Evolutionary conservation across 768 basidiomycete genomes (phyloP).

Genomic region (Imleria badia): DNA sequence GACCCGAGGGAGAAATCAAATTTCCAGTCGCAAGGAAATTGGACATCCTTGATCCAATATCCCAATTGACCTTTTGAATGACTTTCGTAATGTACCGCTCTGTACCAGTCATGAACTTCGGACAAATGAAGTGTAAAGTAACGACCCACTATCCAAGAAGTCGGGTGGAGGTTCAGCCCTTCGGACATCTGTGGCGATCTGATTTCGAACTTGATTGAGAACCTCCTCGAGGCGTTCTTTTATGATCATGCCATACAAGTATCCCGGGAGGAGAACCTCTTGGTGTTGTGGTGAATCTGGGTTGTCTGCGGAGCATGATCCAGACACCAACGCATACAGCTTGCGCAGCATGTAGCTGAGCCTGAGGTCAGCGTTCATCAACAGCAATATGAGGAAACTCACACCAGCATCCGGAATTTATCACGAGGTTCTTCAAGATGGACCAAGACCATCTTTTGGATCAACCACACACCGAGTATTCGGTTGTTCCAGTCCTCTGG

Average conservation of each 20-base stretch:
- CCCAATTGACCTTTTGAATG: slow-evolving; percentile 78
- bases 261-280: slow-evolving; percentile 93
- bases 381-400: slow-evolving; percentile 11
- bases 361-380: slow-evolving; percentile 7
- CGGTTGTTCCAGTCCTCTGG: slow-evolving; percentile 93
- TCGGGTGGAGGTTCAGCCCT: slow-evolving; percentile 75
- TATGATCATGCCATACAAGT: slow-evolving; percentile 94
- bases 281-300: slow-evolving; percentile 99
- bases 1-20: slow-evolving; percentile 88
- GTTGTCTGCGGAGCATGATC: slow-evolving; percentile 89
- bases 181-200: slow-evolving; percentile 71
- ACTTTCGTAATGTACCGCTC: slow-evolving; percentile 82
- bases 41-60: slow-evolving; percentile 84
- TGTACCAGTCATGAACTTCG: slow-evolving; percentile 29
- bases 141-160: slow-evolving; percentile 77
- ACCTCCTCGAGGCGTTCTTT: slow-evolving; percentile 96
- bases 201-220: slow-evolving; percentile 67
- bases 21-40: slow-evolving; percentile 99
- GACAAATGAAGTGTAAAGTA: neutral
- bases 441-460: slow-evolving; percentile 85
- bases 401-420: slow-evolving; percentile 95
- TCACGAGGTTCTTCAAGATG: slow-evolving; percentile 86
- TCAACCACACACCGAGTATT: slow-evolving; percentile 76
- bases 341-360: slow-evolving; percentile 95
- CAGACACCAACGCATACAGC: slow-evolving; percentile 87